These are phyloP conservation scores for Fusarium sp. DNA, from an alignment of 2,329 filamentous ascomycete genomes.

Conservation along the genomic window DNA sequence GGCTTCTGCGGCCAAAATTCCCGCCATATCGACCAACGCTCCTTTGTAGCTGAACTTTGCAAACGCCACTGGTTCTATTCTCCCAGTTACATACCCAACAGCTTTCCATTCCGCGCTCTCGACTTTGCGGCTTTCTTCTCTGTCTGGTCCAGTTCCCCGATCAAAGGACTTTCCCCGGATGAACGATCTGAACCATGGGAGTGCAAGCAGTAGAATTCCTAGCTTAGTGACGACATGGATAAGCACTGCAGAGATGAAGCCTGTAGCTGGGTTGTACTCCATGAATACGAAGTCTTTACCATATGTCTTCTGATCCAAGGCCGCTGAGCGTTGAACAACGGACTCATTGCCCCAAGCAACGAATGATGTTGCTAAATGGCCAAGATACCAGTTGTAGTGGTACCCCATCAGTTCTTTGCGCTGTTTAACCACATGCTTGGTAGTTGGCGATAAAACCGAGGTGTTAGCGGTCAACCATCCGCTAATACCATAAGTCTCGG, in stretches of 20 bases:
- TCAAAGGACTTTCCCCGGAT: background rate
- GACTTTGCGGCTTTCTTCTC: background rate
- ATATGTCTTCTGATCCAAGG: background rate
- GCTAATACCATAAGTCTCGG: background rate
- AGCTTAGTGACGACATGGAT: background rate
- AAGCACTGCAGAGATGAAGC: background rate
- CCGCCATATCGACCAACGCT: background rate
- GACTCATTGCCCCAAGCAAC: conserved; percentile 1
- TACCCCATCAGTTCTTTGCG: background rate
- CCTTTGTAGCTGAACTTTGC: background rate
- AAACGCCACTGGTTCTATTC: background rate
- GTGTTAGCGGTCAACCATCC: background rate
- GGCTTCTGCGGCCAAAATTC: background rate
- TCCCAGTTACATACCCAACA: background rate
- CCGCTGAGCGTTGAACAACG: background rate
- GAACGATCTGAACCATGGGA: background rate
- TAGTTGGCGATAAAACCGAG: background rate
- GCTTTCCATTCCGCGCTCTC: background rate
- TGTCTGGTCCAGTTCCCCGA: background rate
- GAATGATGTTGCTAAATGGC: background rate
- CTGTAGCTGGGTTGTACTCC: background rate
- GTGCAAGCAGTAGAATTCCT: background rate
- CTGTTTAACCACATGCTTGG: background rate
- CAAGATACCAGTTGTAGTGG: background rate
- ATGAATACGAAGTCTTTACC: background rate